A percentile compares a stretch with the other conserved stretches of the same genome.
Conservation (phyloP, 192 early-diverging fungal species). For the Coemansia sp. region DNA sequence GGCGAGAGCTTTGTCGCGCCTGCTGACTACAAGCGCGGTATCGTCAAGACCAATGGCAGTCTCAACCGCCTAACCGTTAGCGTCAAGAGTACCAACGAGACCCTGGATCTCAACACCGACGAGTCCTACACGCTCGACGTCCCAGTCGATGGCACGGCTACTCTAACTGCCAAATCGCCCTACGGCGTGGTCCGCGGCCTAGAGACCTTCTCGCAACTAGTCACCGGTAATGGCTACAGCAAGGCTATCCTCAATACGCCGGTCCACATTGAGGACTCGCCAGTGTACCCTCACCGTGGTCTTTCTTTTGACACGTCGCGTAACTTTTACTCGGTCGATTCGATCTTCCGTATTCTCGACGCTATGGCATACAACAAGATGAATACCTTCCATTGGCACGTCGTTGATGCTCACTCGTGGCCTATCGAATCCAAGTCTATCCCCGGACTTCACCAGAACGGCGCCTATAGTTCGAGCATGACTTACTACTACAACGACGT, state of each 20-base stretch:
- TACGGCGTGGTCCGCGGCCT: conserved; percentile 71
- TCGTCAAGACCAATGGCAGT: conserved; percentile 28
- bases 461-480: conserved; percentile 64
- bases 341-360: conserved; percentile 63
- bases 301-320: conserved; percentile 67
- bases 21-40: conserved; percentile 39
- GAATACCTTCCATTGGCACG: conserved; percentile 83
- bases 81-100: conserved; percentile 32
- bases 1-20: conserved; percentile 41
- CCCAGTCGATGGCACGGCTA: conserved; percentile 55
- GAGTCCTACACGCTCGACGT: conserved; percentile 72
- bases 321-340: conserved; percentile 63
- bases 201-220: conserved; percentile 72
- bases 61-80: conserved; percentile 28
- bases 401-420: conserved; percentile 72
- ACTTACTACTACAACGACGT: conserved; percentile 74
- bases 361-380: conserved; percentile 72
- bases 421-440: conserved; percentile 62
- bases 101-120: conserved; percentile 58
- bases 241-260: conserved; percentile 60
- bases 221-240: conserved; percentile 54
- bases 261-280: conserved; percentile 63
- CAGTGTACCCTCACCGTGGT: conserved; percentile 67
- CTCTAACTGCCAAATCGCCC: conserved; percentile 60
- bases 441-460: conserved; percentile 62